phyloP scores from a whole-genome alignment of 768 basidiomycete genomes.

The Rhodocollybia butyracea region DNA sequence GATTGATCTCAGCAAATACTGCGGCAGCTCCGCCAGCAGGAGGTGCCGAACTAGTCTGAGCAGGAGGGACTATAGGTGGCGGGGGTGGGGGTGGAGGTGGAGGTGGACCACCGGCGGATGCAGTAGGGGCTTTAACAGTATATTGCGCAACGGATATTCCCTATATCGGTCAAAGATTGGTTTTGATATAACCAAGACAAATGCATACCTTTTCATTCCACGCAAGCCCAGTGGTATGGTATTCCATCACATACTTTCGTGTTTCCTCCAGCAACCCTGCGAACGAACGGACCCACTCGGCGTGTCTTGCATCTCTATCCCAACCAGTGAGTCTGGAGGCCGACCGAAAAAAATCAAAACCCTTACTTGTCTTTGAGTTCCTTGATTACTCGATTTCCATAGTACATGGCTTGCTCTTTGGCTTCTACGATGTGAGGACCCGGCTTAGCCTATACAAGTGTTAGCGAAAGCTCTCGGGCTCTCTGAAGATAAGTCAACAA shows the following conservation, averaged over 20 bases:
- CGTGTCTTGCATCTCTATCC: conserved; percentile 77
- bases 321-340: background rate
- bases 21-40: conserved; percentile 60
- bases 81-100: conserved; percentile 59
- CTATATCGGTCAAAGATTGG: conserved; percentile 24
- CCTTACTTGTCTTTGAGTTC: conserved; percentile 90
- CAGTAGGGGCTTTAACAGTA: conserved; percentile 23
- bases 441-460: conserved; percentile 65
- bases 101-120: conserved; percentile 36
- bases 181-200: background rate
- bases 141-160: conserved; percentile 59
- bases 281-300: conserved; percentile 84
- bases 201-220: conserved; percentile 82
- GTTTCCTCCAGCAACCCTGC: conserved; percentile 69
- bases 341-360: background rate
- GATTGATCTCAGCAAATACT: conserved; percentile 89
- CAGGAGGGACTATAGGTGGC: conserved; percentile 41
- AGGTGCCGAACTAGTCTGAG: conserved; percentile 35
- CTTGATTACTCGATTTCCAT: conserved; percentile 85
- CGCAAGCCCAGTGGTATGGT: conserved; percentile 78
- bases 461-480: background rate
- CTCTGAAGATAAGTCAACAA: conserved; percentile 25
- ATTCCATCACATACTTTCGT: conserved; percentile 79
- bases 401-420: conserved; percentile 86
- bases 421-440: conserved; percentile 75